Evolutionary conservation across 208 protist species (phyloP), one percentile per base, ranked within the genome.

Genomic region (Leishmania tarentolae): DNA sequence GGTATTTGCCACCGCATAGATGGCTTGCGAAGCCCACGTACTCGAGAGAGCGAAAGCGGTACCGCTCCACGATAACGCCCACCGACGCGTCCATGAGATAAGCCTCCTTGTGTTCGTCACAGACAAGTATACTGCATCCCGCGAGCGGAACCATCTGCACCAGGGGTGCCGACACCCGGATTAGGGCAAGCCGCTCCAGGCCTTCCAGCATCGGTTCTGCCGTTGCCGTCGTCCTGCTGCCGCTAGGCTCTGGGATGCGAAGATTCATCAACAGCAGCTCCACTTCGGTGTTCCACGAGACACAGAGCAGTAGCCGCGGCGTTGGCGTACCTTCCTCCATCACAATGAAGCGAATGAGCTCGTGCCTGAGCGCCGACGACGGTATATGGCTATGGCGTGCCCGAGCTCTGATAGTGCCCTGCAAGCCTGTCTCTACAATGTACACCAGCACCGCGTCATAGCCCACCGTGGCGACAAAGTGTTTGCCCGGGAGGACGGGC

Each of bases 81-180:
- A 87, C 87, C 9, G 86, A 82, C 7, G 83, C 86, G 63, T 97
- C 92, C 78, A 95, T 80, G 47, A 97, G 75, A 40, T 86, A 83
- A 8, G 89, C 77, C 40, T 74, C 35, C 66, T 83, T 78, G 31
- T 88, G 80, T 70, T 90, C 76, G 79, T 94, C 89, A 37, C 92
- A 70, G 57, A 93, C 46, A 5, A 93, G 37, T 42, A 94, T 56
- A 75, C 80, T 91, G 56, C 75, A 70, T 17, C 83, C 86, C 0
- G 75, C 83, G n/a, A 94, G 82, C 61, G 87, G 77, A 15, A 80
- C 79, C 81, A 94, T 86, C 42, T 87, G 84, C 71, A 81, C 77
- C 46, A 94, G 75, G 46, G 91, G 88, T 15, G 73, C 75, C 31
- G 83, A 44, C 66, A 92, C 59, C 21, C 72, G 83, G 19, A 91